A percentile compares a stretch with the other conserved stretches of the same genome.
Evolutionary conservation across 202 grass and related monocot genomes (phyloP).

Genomic region (Cymbopogon flexuosus): DNA sequence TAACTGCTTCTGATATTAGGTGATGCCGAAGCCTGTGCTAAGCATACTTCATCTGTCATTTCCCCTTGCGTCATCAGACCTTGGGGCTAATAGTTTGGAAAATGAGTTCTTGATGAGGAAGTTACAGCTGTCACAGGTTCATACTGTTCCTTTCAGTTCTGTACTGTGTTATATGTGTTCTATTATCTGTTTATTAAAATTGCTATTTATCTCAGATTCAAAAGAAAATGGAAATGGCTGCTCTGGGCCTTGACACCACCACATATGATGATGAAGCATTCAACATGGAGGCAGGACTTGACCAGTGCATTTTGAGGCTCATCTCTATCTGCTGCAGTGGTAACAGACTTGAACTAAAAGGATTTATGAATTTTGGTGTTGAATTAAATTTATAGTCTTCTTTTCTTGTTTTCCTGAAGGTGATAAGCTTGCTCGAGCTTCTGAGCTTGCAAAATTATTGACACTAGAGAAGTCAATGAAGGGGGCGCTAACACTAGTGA

Average conservation of each 20-base stretch:
- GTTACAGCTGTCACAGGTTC: constrained; percentile 79
- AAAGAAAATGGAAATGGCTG: constrained; percentile 58
- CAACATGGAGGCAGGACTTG: constrained; percentile 72
- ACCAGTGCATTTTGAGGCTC: constrained; percentile 85
- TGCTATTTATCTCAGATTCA: constrained; percentile 49
- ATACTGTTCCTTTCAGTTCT: constrained; percentile 21
- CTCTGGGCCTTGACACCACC: constrained; percentile 49
- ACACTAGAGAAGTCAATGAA: constrained; percentile 83
- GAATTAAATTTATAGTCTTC: background rate
- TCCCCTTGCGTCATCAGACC: constrained; percentile 84
- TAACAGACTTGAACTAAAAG: constrained; percentile 29
- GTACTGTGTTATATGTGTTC: background rate
- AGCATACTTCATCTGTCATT: constrained; percentile 64
- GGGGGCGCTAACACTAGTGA: constrained; percentile 83
- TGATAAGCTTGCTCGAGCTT: constrained; percentile 78
- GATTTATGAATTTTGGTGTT: constrained; percentile 11
- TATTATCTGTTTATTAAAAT: constrained; percentile 22
- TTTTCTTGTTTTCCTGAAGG: constrained; percentile 44
- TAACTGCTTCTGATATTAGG: constrained; percentile 51
- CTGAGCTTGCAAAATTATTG: constrained; percentile 71
- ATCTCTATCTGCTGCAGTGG: constrained; percentile 91
- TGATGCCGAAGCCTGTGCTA: constrained; percentile 87
- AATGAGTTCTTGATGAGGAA: constrained; percentile 82
- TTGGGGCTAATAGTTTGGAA: constrained; percentile 79
- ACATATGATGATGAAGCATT: constrained; percentile 79